These are phyloP conservation scores for Coemansia sp. DNA, from an alignment of 192 early-diverging fungal genomes.

Conservation along the genomic window DNA sequence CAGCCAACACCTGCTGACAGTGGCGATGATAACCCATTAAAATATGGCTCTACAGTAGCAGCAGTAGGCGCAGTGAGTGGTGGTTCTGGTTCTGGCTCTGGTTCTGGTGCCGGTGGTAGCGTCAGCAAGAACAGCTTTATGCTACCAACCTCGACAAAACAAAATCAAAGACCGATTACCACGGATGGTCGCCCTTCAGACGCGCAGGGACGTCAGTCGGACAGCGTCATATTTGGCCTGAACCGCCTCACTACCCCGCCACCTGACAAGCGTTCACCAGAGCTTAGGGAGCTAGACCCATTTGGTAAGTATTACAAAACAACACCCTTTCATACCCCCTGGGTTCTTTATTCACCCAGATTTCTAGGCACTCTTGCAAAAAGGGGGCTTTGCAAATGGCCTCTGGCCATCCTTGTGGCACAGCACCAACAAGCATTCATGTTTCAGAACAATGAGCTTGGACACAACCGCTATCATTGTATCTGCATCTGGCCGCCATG, in stretches of 20 bases:
- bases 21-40: constrained; percentile 15
- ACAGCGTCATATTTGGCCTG: constrained; percentile 23
- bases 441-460: not conserved
- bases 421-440: not conserved
- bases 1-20: constrained; percentile 39
- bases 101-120: not conserved
- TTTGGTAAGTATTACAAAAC: constrained; percentile 39
- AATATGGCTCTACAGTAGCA: not conserved
- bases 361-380: not conserved
- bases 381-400: not conserved
- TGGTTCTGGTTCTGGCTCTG: not conserved
- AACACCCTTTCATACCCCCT: not conserved
- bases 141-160: not conserved
- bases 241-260: constrained; percentile 36
- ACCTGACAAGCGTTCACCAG: constrained; percentile 14
- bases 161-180: constrained; percentile 6
- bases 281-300: constrained; percentile 38
- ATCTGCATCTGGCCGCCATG: constrained; percentile 9
- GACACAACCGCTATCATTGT: not conserved
- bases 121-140: not conserved
- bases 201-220: not conserved
- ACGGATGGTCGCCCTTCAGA: not conserved
- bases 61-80: no score
- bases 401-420: not conserved
- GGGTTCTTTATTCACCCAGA: not conserved